A percentile compares a stretch with the other conserved stretches of the same genome.
These are phyloP conservation scores for Chrysosporium keratinophilum DNA, from an alignment of 2,329 filamentous ascomycete species.

Conservation along the genomic window DNA sequence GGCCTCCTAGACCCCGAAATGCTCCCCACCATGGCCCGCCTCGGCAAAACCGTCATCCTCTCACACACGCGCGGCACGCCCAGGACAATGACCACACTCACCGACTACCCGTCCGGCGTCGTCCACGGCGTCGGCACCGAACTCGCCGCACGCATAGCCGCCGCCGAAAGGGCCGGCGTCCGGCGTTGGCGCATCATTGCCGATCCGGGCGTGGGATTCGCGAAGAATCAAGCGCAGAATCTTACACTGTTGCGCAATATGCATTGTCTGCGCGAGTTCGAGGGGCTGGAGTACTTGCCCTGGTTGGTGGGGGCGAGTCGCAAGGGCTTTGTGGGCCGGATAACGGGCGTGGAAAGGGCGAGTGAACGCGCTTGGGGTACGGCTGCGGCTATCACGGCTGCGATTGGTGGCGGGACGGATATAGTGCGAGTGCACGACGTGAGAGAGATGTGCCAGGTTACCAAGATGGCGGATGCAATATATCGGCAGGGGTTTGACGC, in stretches of 20 bases:
- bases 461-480: slow-evolving; percentile 78
- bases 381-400: slow-evolving; percentile 74
- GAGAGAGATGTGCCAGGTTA: slow-evolving; percentile 71
- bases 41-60: slow-evolving; percentile 68
- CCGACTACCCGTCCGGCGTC: slow-evolving; percentile 59
- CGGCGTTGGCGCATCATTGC: slow-evolving; percentile 89
- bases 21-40: slow-evolving; percentile 65
- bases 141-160: slow-evolving; percentile 57
- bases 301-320: slow-evolving; percentile 85
- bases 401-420: slow-evolving; percentile 78
- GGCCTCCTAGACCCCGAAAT: slow-evolving; percentile 69
- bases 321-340: slow-evolving; percentile 75
- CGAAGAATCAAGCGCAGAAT: slow-evolving; percentile 74
- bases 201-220: slow-evolving; percentile 89
- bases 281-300: slow-evolving; percentile 51
- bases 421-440: slow-evolving; percentile 90
- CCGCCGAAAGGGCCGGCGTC: slow-evolving; percentile 71
- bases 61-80: slow-evolving; percentile 94
- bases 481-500: slow-evolving; percentile 18
- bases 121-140: slow-evolving; percentile 56
- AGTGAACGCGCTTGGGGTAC: slow-evolving; percentile 71
- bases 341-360: slow-evolving; percentile 65
- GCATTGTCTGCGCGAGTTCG: slow-evolving; percentile 45
- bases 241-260: slow-evolving; percentile 63
- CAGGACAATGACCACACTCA: slow-evolving; percentile 63